Base-by-base conservation (phyloP, 2,329 filamentous ascomycete species). In the Fulvia fulva region DNA sequence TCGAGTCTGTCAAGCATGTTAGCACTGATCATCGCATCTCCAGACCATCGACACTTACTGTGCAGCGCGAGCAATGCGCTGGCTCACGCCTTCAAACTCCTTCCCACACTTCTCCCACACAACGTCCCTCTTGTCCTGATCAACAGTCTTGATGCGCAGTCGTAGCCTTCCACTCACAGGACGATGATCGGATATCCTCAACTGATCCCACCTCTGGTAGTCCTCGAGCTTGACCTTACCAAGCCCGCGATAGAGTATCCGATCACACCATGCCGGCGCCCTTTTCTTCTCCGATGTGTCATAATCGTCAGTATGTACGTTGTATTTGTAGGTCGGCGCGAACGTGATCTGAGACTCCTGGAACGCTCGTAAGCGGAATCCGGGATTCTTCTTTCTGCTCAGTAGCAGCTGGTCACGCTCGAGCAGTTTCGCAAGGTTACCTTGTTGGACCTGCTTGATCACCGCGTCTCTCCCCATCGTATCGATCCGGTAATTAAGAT, bases 401-500 rank as follows among this genome's bases (percentile, higher is more conserved):
- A 96, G 88, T 1, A 97, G 85, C 5, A 99, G 81, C 72, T 99
- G 94, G 70, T 99, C 94, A 51, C 94, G 87, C 58, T 97, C 93
- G 0, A 99, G 85, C 1, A 99, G 83, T 71, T 96, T 96, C 26
- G 80, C 70, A 2, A 97, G 80, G 65, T 97, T 96, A 62, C 88
- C 87, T 44, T 87, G 82, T 63, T 89, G 87, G 52, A 97, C 85
- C 1, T 91, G 91, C 59, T 87, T 87, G 55, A 97, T 88, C 2
- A 99, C 93, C 0, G 90, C 91, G 68, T 97, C 91, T 51, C 94
- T 89, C 19, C 91, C 91, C 85, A 97, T 97, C 23, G 92, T 91
- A 73, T 99, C 94, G 69, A 99, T 97, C 61, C 94, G 91, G 74
- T 99, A 99, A 75, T 99, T 99, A 51, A 99, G 81, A 72, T 99